These are phyloP conservation scores for Coemansia biformis DNA, from an alignment of 192 early-diverging fungal species.

Conservation along the genomic window DNA sequence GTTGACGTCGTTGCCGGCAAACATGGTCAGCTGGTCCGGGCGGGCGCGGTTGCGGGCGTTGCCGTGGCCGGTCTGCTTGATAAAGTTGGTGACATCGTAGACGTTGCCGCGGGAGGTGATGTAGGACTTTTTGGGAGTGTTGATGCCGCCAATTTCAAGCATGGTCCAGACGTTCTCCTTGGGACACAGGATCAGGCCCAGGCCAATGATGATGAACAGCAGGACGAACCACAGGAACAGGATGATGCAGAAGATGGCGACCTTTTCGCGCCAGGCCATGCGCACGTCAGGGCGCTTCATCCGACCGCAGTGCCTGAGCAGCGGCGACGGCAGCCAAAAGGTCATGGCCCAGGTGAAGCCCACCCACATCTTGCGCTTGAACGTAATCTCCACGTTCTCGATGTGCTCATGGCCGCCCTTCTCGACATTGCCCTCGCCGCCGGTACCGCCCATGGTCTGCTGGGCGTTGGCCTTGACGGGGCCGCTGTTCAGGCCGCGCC, in stretches of 20 bases:
- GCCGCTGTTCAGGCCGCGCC: slow-evolving; percentile 1
- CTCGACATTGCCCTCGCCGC: slow-evolving; percentile 42
- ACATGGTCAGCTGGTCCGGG: slow-evolving; percentile 21
- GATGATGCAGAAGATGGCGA: slow-evolving; percentile 80
- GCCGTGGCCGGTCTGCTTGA: slow-evolving; percentile 47
- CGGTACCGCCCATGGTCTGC: slow-evolving; percentile 25
- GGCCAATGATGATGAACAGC: slow-evolving; percentile 83
- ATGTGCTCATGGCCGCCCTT: slow-evolving; percentile 44
- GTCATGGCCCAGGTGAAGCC: slow-evolving; percentile 24
- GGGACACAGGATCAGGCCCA: slow-evolving; percentile 69
- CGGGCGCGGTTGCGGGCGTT: slow-evolving; percentile 7
- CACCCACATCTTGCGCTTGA: slow-evolving; percentile 28
- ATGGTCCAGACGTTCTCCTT: slow-evolving; percentile 63
- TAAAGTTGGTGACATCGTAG: slow-evolving; percentile 61
- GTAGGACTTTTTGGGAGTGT: slow-evolving; percentile 49
- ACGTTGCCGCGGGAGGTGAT: slow-evolving; percentile 68
- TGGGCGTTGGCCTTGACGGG: slow-evolving; percentile 4
- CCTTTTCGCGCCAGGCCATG: slow-evolving; percentile 97
- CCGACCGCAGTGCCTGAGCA: slow-evolving; percentile 32
- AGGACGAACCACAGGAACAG: slow-evolving; percentile 70
- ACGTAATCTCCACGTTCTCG: slow-evolving; percentile 34
- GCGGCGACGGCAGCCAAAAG: slow-evolving; percentile 34
- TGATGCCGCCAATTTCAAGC: slow-evolving; percentile 57
- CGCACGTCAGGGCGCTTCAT: slow-evolving; percentile 90
- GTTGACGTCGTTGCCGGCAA: slow-evolving; percentile 49